Evolutionary conservation across 306 rosid genomes (phyloP).

Genomic region (Prunus armeniaca): DNA sequence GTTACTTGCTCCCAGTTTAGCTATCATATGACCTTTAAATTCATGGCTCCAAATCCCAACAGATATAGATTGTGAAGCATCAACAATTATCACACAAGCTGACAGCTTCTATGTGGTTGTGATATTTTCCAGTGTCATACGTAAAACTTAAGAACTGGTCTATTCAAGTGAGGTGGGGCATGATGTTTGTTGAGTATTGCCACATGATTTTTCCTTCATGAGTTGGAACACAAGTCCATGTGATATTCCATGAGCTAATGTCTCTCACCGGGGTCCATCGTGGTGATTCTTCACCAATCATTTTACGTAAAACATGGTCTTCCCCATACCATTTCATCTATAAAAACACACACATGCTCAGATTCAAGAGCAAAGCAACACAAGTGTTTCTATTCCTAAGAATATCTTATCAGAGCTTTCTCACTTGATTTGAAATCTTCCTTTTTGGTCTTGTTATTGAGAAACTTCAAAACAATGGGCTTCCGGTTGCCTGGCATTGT

Average conservation of each 20-base stretch:
- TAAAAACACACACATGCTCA: slow-evolving; percentile 14
- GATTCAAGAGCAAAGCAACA: background rate
- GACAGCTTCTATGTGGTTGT: too few species aligned
- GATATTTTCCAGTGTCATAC: too few species aligned
- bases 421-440: background rate
- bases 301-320: background rate
- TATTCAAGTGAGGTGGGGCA: too few species aligned
- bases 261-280: background rate
- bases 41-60: too few species aligned
- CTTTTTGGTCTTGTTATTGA: background rate
- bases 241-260: background rate
- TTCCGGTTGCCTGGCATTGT: background rate
- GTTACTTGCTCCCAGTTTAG: too few species aligned
- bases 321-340: background rate
- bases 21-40: too few species aligned
- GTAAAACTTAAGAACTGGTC: too few species aligned
- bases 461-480: background rate
- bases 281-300: background rate
- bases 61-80: too few species aligned
- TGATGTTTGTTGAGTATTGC: too few species aligned
- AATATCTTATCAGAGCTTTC: background rate
- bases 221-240: slow-evolving; percentile 11
- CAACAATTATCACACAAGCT: too few species aligned
- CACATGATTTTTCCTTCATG: too few species aligned
- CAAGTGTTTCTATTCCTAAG: background rate